phyloP scores from a whole-genome alignment of 140 eudicot species.

The Oenanthe javanica region DNA sequence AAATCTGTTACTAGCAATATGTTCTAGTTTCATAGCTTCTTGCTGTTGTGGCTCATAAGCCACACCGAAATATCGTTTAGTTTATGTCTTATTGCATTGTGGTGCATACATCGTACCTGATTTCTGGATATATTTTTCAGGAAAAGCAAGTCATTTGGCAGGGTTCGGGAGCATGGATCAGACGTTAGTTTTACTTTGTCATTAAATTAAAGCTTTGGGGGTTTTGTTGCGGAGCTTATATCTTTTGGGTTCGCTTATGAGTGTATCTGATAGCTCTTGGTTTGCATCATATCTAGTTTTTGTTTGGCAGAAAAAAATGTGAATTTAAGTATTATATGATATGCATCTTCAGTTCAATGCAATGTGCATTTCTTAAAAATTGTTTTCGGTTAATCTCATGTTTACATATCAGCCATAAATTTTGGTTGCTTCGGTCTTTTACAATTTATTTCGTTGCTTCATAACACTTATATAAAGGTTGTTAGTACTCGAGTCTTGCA shows the following conservation, averaged over 20 bases:
- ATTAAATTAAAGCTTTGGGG: background rate
- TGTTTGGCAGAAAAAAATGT: background rate
- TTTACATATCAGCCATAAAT: too few relatives aligned
- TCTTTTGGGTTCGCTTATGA: background rate
- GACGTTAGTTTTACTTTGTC: background rate
- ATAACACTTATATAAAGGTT: too few relatives aligned
- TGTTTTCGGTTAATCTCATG: too few relatives aligned
- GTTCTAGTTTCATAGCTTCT: background rate
- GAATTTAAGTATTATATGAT: background rate
- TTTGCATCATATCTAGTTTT: background rate
- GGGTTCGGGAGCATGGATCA: background rate
- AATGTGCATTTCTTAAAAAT: too few relatives aligned
- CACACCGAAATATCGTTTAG: background rate
- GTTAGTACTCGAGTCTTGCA: too few relatives aligned
- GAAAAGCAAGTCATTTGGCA: background rate
- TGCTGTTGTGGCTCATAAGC: background rate
- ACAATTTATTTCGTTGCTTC: too few relatives aligned
- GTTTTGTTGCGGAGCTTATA: background rate
- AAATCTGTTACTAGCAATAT: background rate
- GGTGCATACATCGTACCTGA: background rate
- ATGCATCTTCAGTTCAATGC: too few relatives aligned
- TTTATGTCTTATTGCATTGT: background rate
- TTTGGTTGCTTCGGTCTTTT: too few relatives aligned
- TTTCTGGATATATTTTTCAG: background rate
- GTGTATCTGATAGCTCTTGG: background rate